These are phyloP conservation scores for Salvia rosmarinus DNA, from an alignment of 257 asterid species.

Conservation along the genomic window DNA sequence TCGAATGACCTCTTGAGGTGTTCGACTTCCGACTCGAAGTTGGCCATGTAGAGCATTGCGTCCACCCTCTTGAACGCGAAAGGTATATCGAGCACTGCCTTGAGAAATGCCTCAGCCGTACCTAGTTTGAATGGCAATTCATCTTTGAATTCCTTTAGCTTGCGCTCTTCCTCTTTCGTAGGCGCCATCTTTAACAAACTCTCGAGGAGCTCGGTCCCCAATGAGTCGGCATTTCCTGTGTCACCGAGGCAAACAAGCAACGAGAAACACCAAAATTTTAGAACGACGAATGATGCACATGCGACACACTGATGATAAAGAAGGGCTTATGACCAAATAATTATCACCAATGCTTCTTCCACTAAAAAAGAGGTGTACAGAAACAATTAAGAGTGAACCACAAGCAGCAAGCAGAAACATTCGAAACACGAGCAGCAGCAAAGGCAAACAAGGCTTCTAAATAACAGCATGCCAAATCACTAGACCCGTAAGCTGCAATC, in stretches of 20 bases:
- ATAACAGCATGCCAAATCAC: not conserved
- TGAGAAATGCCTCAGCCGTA: constrained; percentile 77
- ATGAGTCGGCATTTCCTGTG: constrained; percentile 65
- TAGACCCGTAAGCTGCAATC: not conserved
- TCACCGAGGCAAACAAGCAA: constrained; percentile 6
- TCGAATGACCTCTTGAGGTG: constrained; percentile 71
- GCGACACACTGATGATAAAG: too few species aligned
- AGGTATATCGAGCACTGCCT: constrained; percentile 72
- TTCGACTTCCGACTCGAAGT: constrained; percentile 69
- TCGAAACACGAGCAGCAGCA: not conserved
- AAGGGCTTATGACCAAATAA: too few species aligned
- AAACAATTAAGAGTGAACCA: too few species aligned
- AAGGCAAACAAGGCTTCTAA: not conserved
- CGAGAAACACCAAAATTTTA: not conserved
- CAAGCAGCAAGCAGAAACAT: not conserved
- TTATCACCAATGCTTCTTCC: too few species aligned
- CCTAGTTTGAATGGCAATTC: constrained; percentile 63
- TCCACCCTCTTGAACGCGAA: constrained; percentile 78
- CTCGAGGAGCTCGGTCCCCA: constrained; percentile 76
- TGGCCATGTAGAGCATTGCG: constrained; percentile 73
- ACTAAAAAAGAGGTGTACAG: too few species aligned
- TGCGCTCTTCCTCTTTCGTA: constrained; percentile 69
- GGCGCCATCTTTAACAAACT: constrained; percentile 85
- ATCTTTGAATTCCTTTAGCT: constrained; percentile 60
- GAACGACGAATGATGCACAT: too few species aligned